These are phyloP conservation scores for Paraphaeosphaeria minitans DNA, from an alignment of 2,329 filamentous ascomycete species.

Conservation along the genomic window DNA sequence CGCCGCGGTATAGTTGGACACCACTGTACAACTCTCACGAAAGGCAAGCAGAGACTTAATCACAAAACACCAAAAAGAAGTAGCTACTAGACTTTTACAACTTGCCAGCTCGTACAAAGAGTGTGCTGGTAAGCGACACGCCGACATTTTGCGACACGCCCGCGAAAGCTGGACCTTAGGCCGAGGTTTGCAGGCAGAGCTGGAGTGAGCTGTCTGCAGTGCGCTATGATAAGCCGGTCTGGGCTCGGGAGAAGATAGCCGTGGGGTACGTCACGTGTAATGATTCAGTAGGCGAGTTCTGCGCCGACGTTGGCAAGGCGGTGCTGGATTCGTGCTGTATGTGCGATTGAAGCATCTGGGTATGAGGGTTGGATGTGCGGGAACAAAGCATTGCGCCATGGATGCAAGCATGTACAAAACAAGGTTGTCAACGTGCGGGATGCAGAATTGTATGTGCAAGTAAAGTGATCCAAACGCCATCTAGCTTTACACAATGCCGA, in stretches of 20 bases:
- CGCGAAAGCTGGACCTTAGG: slow-evolving; percentile 11
- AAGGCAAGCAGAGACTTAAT: no score
- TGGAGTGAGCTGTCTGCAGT: slow-evolving; percentile 14
- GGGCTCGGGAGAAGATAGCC: slow-evolving; percentile 22
- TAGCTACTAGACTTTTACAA: background rate
- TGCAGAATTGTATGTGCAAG: background rate
- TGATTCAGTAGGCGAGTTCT: slow-evolving; percentile 6
- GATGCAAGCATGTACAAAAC: background rate
- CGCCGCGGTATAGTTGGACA: background rate
- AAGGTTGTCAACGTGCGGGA: background rate
- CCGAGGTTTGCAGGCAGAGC: slow-evolving; percentile 18
- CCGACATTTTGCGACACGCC: slow-evolving; percentile 12
- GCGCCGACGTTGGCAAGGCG: background rate
- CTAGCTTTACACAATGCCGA: slow-evolving; percentile 28
- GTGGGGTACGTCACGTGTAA: slow-evolving; percentile 15
- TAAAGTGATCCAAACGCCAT: background rate
- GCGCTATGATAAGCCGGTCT: slow-evolving; percentile 16
- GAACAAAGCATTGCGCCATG: background rate
- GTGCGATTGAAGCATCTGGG: background rate
- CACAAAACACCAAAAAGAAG: background rate
- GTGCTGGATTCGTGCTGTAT: background rate
- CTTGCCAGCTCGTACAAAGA: background rate
- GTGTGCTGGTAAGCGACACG: background rate
- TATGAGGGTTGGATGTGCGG: background rate
- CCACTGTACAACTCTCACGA: no score